A percentile compares a stretch with the other conserved stretches of the same genome.
Conservation (phyloP, 23 red algal genomes). For the Chondrus crispus region DNA sequence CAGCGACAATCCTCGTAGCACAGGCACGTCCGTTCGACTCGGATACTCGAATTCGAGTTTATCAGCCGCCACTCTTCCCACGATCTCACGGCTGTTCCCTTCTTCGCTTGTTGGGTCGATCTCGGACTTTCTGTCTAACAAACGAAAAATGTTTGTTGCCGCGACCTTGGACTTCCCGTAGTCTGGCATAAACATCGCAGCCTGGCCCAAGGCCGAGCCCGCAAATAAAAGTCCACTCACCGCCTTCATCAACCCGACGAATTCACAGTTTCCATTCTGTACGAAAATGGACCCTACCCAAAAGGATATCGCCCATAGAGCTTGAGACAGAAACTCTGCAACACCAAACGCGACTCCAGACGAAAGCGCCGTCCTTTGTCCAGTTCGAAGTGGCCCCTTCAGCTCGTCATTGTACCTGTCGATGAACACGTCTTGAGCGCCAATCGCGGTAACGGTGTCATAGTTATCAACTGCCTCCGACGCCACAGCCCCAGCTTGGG, state of each 20-base stretch:
- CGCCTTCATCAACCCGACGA: slow-evolving; percentile 42
- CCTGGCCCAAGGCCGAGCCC: slow-evolving; percentile 48
- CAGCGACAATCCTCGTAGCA: slow-evolving; percentile 75
- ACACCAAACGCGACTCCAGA: slow-evolving; percentile 74
- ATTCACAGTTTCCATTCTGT: slow-evolving; percentile 21
- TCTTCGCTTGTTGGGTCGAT: slow-evolving; percentile 63
- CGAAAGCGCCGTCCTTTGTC: slow-evolving; percentile 27
- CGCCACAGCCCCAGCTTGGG: slow-evolving; percentile 61
- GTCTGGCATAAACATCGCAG: slow-evolving; percentile 70
- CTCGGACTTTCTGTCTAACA: slow-evolving; percentile 70
- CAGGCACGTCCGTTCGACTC: slow-evolving; percentile 74
- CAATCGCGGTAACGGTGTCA: slow-evolving; percentile 74
- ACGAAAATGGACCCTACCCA: slow-evolving; percentile 74
- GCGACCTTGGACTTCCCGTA: slow-evolving; percentile 76
- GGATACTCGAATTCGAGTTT: slow-evolving; percentile 89
- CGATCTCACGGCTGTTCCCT: slow-evolving; percentile 44
- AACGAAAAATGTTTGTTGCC: slow-evolving; percentile 78
- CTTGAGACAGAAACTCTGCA: slow-evolving; percentile 51
- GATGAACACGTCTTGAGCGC: slow-evolving; percentile 72
- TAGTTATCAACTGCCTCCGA: slow-evolving; percentile 83
- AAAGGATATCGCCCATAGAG: slow-evolving; percentile 72
- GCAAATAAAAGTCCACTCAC: slow-evolving; percentile 70
- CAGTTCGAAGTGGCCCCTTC: slow-evolving; percentile 41
- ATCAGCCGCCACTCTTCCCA: slow-evolving; percentile 19
- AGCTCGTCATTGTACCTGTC: slow-evolving; percentile 64